A percentile compares a stretch with the other conserved stretches of the same genome.
These are phyloP conservation scores for Trichoderma hamatum DNA, from an alignment of 2,329 filamentous ascomycete species.

Conservation along the genomic window DNA sequence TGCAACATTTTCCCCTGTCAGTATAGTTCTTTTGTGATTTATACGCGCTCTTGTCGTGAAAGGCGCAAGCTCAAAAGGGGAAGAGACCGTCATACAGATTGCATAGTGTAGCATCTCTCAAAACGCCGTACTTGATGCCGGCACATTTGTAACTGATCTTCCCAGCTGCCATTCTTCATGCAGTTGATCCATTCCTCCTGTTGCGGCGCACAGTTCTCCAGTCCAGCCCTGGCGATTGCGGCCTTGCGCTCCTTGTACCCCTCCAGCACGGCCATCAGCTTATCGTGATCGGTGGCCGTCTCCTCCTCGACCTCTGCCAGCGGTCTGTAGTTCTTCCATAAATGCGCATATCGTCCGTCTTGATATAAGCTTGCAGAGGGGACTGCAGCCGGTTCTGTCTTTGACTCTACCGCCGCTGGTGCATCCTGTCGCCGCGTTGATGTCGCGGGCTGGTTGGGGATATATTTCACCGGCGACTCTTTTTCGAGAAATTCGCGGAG, in stretches of 20 bases:
- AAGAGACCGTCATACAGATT: conserved; percentile 61
- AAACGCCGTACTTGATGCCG: conserved; percentile 74
- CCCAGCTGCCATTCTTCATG: conserved; percentile 71
- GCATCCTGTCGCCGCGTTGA: conserved; percentile 26
- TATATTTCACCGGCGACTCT: conserved; percentile 76
- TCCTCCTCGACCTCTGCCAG: conserved; percentile 69
- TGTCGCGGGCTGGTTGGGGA: conserved; percentile 35
- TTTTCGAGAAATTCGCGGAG: conserved; percentile 83
- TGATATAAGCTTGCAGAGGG: conserved; percentile 58
- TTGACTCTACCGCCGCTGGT: conserved; percentile 30
- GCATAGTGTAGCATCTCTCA: conserved; percentile 86
- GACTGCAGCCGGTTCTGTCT: conserved; percentile 38
- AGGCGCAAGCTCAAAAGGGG: neutral
- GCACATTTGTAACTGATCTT: conserved; percentile 77
- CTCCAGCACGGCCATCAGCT: conserved; percentile 77
- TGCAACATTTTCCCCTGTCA: conserved; percentile 38
- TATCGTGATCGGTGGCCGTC: conserved; percentile 75
- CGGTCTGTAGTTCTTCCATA: conserved; percentile 91
- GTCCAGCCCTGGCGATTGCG: conserved; percentile 75
- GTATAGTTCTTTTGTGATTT: neutral
- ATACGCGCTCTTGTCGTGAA: no score
- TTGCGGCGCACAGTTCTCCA: conserved; percentile 92
- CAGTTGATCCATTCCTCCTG: conserved; percentile 83
- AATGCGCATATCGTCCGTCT: conserved; percentile 72
- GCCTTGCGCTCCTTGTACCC: conserved; percentile 81